Conservation (phyloP, 495 filamentous ascomycete species). For the Pseudevernia furfuracea region DNA sequence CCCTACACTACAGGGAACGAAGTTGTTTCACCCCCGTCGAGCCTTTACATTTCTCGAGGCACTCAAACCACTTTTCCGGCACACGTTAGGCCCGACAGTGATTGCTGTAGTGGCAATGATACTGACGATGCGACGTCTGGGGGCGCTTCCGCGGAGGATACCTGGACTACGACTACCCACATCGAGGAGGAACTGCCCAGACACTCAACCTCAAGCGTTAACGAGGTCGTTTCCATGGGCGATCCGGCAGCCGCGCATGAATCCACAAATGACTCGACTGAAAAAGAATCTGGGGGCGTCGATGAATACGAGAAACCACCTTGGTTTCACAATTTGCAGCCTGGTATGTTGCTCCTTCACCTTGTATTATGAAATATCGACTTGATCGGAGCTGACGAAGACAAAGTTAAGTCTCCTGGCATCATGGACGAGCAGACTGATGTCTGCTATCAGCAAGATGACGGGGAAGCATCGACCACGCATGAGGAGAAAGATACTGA, state of each 20-base stretch:
- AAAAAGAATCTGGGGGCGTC: not conserved
- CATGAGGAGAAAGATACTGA: not conserved
- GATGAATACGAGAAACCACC: conserved; percentile 10
- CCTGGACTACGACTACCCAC: not conserved
- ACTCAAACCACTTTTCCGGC: not conserved
- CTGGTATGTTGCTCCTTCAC: conserved; percentile 5
- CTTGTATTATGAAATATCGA: not conserved
- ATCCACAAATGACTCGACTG: not conserved
- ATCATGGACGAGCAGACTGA: not conserved
- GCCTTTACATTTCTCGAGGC: not conserved
- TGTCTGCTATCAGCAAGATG: not conserved
- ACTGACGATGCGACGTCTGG: not conserved
- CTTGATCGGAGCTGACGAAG: conserved; percentile 39
- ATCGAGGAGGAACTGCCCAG: not conserved
- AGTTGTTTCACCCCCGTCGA: not conserved
- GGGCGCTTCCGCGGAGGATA: not conserved
- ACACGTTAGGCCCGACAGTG: not conserved
- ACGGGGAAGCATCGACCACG: not conserved
- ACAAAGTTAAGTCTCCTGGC: conserved; percentile 1
- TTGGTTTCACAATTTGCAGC: conserved; percentile 14
- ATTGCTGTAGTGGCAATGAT: not conserved
- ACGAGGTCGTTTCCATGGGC: not conserved
- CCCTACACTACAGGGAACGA: not conserved
- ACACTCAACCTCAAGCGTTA: not conserved
- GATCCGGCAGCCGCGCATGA: not conserved